Evolutionary conservation across 163 green algal species (phyloP), one percentile per base, ranked within the genome.

Genomic region (Chlorella variabilis): DNA sequence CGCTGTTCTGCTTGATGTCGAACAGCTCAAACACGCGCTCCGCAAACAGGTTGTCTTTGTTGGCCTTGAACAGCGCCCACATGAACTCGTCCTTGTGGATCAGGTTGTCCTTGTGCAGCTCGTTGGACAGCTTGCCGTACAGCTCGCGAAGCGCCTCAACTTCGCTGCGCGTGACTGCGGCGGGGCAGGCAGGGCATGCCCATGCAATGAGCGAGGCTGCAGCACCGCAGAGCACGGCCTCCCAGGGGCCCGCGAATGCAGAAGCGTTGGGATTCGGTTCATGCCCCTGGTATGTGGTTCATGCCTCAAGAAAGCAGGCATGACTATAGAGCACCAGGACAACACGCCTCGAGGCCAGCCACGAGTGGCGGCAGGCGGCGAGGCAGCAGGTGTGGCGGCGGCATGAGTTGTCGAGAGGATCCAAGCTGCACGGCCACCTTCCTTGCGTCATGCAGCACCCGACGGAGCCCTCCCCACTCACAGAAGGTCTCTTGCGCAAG

Each of bases 21-120:
- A 94, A 94, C 2, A 88, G 33, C 27, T 90, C 66, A 77, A 94
- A 93, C 1, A 91, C 90, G 74, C 89, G 84, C 34, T 95, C 87
- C 2, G 83, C 84, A 68, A 95, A 94, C 1, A 95, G 74, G 81
- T 90, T 94, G 71, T 83, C 77, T 7, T 83, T 67, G 34, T 83
- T 75, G 29, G 88, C 78, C 48, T 90, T 85, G 75, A 95, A 95
- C 21, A 95, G 70, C 15, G 89, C 91, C 82, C 87, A 79, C 25
- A 84, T 81, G 79, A 95, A 92, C 84, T 95, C 91, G 45, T 94
- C 91, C 78, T 93, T 91, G 78, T 94, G 89, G 29, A 94, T 94
- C 15, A 93, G 36, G 4, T 89, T 88, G 80, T 94, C 90, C 87
- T 87, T 67, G 62, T 91, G 82, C 42, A 93, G 69, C 33, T 74